phyloP scores from a whole-genome alignment of 768 basidiomycete species.

The Suillus decipiens region DNA sequence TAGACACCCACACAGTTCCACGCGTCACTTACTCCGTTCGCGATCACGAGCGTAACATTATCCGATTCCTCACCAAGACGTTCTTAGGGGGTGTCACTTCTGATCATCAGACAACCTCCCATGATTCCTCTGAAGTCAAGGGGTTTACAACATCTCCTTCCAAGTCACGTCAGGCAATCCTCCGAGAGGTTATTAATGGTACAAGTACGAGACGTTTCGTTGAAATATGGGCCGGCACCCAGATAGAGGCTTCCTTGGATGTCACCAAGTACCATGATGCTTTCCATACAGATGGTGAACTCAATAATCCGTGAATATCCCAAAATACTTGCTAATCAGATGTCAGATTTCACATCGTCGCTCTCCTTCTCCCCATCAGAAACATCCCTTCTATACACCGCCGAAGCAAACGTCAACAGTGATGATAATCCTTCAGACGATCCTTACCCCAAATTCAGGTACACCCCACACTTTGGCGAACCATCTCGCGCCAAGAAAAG shows the following conservation, averaged over 20 bases:
- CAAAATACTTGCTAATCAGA: not conserved
- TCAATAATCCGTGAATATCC: not conserved
- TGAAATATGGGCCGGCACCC: constrained; percentile 56
- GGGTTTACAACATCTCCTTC: constrained; percentile 46
- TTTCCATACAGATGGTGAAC: constrained; percentile 63
- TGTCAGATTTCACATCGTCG: constrained; percentile 52
- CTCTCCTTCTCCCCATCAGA: constrained; percentile 58
- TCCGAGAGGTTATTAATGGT: constrained; percentile 38
- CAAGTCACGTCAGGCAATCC: constrained; percentile 42
- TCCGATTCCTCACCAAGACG: constrained; percentile 44
- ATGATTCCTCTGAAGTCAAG: constrained; percentile 37
- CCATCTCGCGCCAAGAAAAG: constrained; percentile 51
- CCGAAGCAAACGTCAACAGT: constrained; percentile 47
- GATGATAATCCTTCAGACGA: constrained; percentile 24
- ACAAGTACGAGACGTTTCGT: constrained; percentile 48
- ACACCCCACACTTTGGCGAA: constrained; percentile 65
- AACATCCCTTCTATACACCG: constrained; percentile 56
- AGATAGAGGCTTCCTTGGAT: constrained; percentile 49
- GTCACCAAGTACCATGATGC: constrained; percentile 59
- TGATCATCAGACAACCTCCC: constrained; percentile 2
- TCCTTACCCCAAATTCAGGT: constrained; percentile 48
- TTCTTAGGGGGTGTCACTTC: constrained; percentile 21
- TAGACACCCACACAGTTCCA: constrained; percentile 32
- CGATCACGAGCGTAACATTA: constrained; percentile 53
- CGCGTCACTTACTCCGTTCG: constrained; percentile 48